Evolutionary conservation across 2,329 filamentous ascomycete genomes (phyloP).

Genomic region (Cytospora piceicola): DNA sequence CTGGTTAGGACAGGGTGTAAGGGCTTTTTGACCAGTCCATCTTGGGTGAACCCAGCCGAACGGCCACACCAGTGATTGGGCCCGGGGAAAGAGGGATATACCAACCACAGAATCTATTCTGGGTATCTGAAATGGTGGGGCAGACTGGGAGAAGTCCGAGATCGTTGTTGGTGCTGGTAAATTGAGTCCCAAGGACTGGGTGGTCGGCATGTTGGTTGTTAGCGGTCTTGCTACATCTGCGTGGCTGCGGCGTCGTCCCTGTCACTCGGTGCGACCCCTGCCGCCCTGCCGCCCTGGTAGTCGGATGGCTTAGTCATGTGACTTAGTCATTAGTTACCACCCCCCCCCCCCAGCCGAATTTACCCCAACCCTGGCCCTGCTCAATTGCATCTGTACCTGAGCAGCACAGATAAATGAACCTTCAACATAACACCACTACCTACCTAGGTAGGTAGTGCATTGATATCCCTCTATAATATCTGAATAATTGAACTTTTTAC

Average conservation of each 20-base stretch:
- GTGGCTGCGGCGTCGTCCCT: slow-evolving; percentile 5
- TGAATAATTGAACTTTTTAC: not conserved
- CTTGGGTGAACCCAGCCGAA: slow-evolving; percentile 18
- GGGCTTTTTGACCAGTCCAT: slow-evolving; percentile 7
- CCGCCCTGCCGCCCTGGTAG: not conserved
- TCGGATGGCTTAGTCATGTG: not conserved
- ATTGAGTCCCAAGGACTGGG: too few relatives aligned
- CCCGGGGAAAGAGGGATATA: not conserved
- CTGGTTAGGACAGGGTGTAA: not conserved
- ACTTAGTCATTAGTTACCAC: not conserved
- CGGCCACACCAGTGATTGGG: slow-evolving; percentile 15
- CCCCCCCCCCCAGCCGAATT: not conserved
- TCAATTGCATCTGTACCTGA: too few relatives aligned
- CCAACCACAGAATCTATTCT: slow-evolving; percentile 16
- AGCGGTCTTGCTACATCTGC: slow-evolving; percentile 1
- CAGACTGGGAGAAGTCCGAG: not conserved
- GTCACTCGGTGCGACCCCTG: not conserved
- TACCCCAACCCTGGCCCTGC: not conserved
- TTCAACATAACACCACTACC: not conserved
- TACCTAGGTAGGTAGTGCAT: not conserved
- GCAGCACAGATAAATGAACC: too few relatives aligned
- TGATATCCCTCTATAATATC: not conserved
- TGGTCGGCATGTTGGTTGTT: not conserved
- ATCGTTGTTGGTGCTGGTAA: slow-evolving; percentile 3
- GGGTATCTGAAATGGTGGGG: slow-evolving; percentile 12